Conservation (phyloP, 805 yeast species). For the Cyberlindnera bimundalis region DNA sequence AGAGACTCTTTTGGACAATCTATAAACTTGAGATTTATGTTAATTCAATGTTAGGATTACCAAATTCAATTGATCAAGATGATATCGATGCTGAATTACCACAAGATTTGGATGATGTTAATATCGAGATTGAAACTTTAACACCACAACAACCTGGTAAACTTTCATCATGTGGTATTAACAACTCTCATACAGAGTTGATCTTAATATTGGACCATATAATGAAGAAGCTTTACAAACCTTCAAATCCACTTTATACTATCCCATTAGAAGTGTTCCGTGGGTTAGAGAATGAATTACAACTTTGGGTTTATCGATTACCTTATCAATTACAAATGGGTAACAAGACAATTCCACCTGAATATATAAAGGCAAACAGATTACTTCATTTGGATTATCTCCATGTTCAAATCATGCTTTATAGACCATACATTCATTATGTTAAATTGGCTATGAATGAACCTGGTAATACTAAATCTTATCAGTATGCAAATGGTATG, state of each 20-base stretch:
- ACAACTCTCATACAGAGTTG: constrained; percentile 79
- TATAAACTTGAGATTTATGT: constrained; percentile 89
- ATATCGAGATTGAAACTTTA: constrained; percentile 37
- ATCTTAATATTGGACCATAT: constrained; percentile 69
- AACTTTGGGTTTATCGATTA: constrained; percentile 67
- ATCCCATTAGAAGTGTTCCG: constrained; percentile 50
- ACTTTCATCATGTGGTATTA: constrained; percentile 47
- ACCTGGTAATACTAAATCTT: constrained; percentile 34
- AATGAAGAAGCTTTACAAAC: constrained; percentile 71
- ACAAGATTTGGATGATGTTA: constrained; percentile 79
- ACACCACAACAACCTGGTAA: constrained; percentile 33
- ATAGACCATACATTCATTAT: constrained; percentile 84
- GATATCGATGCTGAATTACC: constrained; percentile 90
- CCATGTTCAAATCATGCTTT: constrained; percentile 80
- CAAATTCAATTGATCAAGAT: constrained; percentile 68
- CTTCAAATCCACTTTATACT: constrained; percentile 35
- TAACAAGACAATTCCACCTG: constrained; percentile 35
- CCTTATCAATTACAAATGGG: constrained; percentile 65
- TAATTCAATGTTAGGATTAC: constrained; percentile 84
- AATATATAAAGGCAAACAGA: constrained; percentile 70
- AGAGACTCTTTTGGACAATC: constrained; percentile 83
- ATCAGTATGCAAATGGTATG: constrained; percentile 68
- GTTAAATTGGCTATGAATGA: constrained; percentile 33
- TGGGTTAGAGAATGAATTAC: constrained; percentile 65
- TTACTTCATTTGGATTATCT: constrained; percentile 69